Conservation (phyloP, 208 protist genomes). For the Leptomonas pyrrhocoris region DNA sequence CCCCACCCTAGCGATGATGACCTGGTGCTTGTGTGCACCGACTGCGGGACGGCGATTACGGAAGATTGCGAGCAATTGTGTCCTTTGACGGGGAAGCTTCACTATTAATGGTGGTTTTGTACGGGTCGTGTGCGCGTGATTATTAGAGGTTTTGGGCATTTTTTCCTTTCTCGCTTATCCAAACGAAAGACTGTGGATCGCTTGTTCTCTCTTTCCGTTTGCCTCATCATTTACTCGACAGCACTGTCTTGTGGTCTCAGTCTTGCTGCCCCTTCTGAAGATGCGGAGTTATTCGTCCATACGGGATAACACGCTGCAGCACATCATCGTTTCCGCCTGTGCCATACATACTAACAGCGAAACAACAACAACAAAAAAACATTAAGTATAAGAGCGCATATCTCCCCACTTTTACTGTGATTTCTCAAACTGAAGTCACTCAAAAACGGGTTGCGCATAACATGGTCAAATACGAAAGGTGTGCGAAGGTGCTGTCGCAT, state of each 20-base stretch:
- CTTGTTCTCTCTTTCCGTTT: too few relatives aligned
- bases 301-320: neutral
- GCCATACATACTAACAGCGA: too few relatives aligned
- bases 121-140: too few relatives aligned
- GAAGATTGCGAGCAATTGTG: slow-evolving; percentile 39
- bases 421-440: too few relatives aligned
- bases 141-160: too few relatives aligned
- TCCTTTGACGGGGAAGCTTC: slow-evolving; percentile 55
- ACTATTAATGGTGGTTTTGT: slow-evolving; percentile 28
- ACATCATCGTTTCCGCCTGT: neutral
- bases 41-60: slow-evolving; percentile 59
- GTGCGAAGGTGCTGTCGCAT: too few relatives aligned
- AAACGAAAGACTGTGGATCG: too few relatives aligned
- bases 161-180: neutral
- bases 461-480: too few relatives aligned
- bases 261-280: neutral
- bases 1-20: slow-evolving; percentile 52
- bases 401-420: too few relatives aligned
- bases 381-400: too few relatives aligned
- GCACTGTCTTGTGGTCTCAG: neutral
- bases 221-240: neutral
- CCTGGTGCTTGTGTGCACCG: slow-evolving; percentile 60
- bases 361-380: too few relatives aligned
- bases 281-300: neutral
- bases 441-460: too few relatives aligned